These are phyloP conservation scores for Agarophyton chilense DNA, from an alignment of 23 red algal species.

Conservation along the genomic window DNA sequence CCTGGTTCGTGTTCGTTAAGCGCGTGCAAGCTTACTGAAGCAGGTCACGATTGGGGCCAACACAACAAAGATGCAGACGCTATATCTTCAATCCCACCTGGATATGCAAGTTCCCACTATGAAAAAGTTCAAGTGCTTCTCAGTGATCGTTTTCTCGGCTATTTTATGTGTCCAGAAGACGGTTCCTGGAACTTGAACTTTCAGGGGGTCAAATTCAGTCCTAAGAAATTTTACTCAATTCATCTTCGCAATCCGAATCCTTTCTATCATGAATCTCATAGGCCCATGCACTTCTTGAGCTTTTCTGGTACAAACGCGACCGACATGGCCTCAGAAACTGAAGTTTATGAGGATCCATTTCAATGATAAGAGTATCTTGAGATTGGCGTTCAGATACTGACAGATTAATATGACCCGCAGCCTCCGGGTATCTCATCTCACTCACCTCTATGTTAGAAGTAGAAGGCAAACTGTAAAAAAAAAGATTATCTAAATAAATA, in stretches of 20 bases:
- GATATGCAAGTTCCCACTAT: constrained; percentile 73
- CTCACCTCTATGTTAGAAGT: too few species aligned
- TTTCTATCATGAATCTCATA: constrained; percentile 92
- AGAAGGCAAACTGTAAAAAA: too few species aligned
- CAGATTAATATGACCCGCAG: too few species aligned
- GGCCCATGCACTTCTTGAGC: constrained; percentile 86
- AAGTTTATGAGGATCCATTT: constrained; percentile 36
- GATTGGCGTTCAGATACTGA: too few species aligned
- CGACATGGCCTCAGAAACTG: background rate
- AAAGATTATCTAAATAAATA: constrained; percentile 40
- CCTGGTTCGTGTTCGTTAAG: constrained; percentile 86
- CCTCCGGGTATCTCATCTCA: too few species aligned
- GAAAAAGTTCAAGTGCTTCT: constrained; percentile 85
- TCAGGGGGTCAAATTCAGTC: constrained; percentile 66
- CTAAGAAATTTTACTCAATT: constrained; percentile 66
- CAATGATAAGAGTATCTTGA: background rate
- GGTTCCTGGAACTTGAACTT: constrained; percentile 94
- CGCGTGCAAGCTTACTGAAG: constrained; percentile 68
- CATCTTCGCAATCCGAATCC: constrained; percentile 73
- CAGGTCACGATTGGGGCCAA: constrained; percentile 88
- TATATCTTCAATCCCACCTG: constrained; percentile 72
- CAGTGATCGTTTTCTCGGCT: constrained; percentile 89
- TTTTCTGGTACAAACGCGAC: constrained; percentile 43
- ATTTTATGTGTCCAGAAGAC: constrained; percentile 80
- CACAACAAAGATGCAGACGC: constrained; percentile 64